Base-by-base conservation (phyloP, 805 yeast species). In the Candida fluviatilis region DNA sequence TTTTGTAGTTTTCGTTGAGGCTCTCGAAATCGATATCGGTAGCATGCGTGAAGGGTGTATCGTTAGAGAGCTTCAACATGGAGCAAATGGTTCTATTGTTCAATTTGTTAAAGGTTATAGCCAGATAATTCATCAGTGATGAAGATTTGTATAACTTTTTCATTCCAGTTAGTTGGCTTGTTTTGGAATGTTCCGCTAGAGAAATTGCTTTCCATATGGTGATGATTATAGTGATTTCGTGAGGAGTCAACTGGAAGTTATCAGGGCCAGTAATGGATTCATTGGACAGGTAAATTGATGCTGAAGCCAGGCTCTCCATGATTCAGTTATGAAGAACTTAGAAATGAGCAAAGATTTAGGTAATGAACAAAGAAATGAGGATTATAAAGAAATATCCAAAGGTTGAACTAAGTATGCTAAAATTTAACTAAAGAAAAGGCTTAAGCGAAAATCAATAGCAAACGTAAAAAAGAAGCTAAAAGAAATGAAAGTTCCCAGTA, bases 1-100 rank as follows among this genome's bases (percentile, higher is more conserved):
- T 35, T 37, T 53, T 57, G 37, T 45, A 52, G 33, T 37, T 40
- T 3, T 39, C 15, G n/a, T 38, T 43, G 5, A 43, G 38, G 23
- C 36, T 16, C 6, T 39, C 42, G 18, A 47, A 39, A 4, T 38
- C 28, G 13, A 25, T 37, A 5, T 17, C 36, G n/a, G 29, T 8
- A 10, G 15, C 5, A 10, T 26, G 6, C 15, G 29, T 10, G 7
- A 26, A 12, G 15, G 29, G 13, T 13, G 7, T 10, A 7, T 26
- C 29, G 13, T 26, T 13, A 5, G n/a, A 12, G 7, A 26, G 13
- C n/a, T 13, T 26, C 6, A 13, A 12, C 14, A 26, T 12, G 5
- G 29, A 26, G 5, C 14, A 10, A 10, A 26, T 13, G 29, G 29
- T 26, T 5, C 29, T 8, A 13, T 26, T 5, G 15, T 17, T n/a